Evolutionary conservation across 1,139 yeast species (phyloP), one percentile per base, ranked within the genome.

Genomic region (Keqinozyma sinolaborantium): DNA sequence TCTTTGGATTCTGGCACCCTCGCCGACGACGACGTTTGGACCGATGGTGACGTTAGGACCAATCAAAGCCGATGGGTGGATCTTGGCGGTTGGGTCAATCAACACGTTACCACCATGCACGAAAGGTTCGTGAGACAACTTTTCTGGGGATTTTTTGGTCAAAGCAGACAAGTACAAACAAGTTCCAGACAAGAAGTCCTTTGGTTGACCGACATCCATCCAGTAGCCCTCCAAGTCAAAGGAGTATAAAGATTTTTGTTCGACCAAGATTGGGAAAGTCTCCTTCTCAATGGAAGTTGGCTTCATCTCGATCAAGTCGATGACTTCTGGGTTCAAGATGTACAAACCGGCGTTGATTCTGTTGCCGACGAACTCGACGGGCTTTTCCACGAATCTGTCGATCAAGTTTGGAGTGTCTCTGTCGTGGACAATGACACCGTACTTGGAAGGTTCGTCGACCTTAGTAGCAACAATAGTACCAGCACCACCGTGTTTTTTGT

Each of bases 201-300:
- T 92, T 76, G 99, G 99, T 75, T 94, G 99, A 64, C 99, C 99
- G 51, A 94, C 97, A 65, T 94, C 99, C 98, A 94, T 94, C 99
- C 99, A 94, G 85, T 81, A 94, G 47, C 98, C 98, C 72, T 92
- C 97, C 58, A 94, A 80, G 65, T 94, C 99, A 58, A 86, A 94
- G 37, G 97, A 88, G 77, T 82, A 95, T 54, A 94, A 76, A 44
- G 85, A 78, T 58, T 84, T 90, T 60, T 82, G 73, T 64, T 84
- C 94, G 47, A 94, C 97, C 54, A 94, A 79, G 55, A 74, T 71
- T 54, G 99, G 99, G 96, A 94, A 94, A 51, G 97, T 90, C 77
- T 94, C 99, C 83, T 90, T 90, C 77, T 94, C 99, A 55, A 94
- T 92, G 33, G 97, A 90, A 47, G 98, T 92, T 65, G 99, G 98